Evolutionary conservation across 148 eudicot genomes (phyloP), one percentile per base, ranked within the genome.

Genomic region (Cornus suecica): DNA sequence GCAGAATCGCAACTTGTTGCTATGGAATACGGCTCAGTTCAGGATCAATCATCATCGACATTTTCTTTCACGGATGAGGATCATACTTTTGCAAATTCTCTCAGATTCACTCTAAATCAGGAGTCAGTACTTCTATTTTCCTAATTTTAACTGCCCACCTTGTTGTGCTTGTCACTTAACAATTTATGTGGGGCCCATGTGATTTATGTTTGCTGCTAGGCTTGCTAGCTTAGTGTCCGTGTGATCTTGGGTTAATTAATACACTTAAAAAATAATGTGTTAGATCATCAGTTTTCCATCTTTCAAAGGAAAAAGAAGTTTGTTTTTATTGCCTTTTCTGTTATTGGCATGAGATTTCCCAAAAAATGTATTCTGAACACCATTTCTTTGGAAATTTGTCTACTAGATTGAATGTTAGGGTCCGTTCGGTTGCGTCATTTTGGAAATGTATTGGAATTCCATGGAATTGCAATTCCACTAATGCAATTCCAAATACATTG

Each of bases 1-100:
- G 9, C 56, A 25, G 58, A 18, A 48, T 28, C 41, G 18, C 26
- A 24, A 15, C 34, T 45, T 65, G 70, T 48, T 8, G 42, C 18
- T 60, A 89, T 94, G 97, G 97, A 94, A 72, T 90, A 88, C 75
- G 97, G 97, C 24, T 83, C 95, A 28, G 65, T 66, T 42, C 76
- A 88, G 66, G 89, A 94, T 84, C 92, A 83, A 60, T 75, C 91
- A n/a, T 81, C 92, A 34, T 90, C 95, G 48, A 92, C 98, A 3
- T 94, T 94, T 73, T 85, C 95, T 4, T 70, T 94, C 67, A 84
- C 91, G 2, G 98, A 94, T 27, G 98, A 94, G 77, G 97, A 94
- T 83, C 98, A 94, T 56, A 92, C 98, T 4, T 81, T 94, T 18
- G 97, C 98, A 26, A 94, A 94, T 79, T 80, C 98, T 18, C 74